These are phyloP conservation scores for Holtermannia corniformis DNA, from an alignment of 768 basidiomycete genomes.

Conservation along the genomic window DNA sequence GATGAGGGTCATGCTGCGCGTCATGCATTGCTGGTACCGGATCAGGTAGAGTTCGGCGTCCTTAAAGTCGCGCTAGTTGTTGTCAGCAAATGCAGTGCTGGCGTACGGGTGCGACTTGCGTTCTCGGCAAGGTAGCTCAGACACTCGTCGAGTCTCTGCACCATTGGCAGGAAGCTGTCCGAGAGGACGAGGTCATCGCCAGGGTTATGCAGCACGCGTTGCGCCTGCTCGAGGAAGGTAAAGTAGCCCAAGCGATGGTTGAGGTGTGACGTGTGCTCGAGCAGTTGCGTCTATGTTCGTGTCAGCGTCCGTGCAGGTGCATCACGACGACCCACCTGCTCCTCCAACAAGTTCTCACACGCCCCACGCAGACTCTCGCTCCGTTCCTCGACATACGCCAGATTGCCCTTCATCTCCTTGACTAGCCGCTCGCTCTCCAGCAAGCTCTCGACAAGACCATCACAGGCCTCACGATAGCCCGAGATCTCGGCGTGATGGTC, in stretches of 20 bases:
- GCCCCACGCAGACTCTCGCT: constrained; percentile 83
- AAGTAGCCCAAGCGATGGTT: constrained; percentile 78
- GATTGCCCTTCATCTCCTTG: constrained; percentile 69
- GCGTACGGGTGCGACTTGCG: constrained; percentile 47
- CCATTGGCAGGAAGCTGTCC: constrained; percentile 89
- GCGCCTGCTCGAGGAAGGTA: constrained; percentile 84
- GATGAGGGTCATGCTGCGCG: constrained; percentile 93
- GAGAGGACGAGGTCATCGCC: constrained; percentile 84
- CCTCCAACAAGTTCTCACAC: constrained; percentile 78
- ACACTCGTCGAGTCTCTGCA: constrained; percentile 88
- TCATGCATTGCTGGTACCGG: constrained; percentile 96
- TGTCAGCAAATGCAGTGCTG: neutral
- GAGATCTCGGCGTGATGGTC: constrained; percentile 69
- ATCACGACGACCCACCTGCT: constrained; percentile 55
- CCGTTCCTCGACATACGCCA: constrained; percentile 84
- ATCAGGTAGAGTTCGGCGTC: constrained; percentile 93
- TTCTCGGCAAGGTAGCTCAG: constrained; percentile 80
- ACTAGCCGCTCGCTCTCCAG: constrained; percentile 66
- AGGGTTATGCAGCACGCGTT: constrained; percentile 86
- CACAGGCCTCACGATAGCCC: constrained; percentile 68
- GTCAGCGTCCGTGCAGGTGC: constrained; percentile 1
- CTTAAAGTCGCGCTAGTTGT: constrained; percentile 66
- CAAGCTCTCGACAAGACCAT: constrained; percentile 60
- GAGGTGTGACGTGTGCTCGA: constrained; percentile 75
- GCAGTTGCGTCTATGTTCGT: constrained; percentile 57